Conservation (phyloP, 139 green algal species). For the Yamagishiella unicocca region DNA sequence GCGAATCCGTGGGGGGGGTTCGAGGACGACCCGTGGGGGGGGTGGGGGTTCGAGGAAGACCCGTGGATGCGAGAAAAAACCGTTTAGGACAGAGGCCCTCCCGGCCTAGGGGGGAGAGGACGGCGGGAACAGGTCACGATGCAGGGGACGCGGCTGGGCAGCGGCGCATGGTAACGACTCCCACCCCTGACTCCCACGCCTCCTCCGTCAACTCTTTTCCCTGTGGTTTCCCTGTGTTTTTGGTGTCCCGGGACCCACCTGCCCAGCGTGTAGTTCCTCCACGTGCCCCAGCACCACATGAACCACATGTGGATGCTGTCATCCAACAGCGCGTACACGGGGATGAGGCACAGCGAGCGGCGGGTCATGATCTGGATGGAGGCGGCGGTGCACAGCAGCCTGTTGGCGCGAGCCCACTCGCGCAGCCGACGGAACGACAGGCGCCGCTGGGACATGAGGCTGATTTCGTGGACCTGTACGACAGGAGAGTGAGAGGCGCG, state of each 20-base stretch:
- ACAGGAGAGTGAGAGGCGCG: background rate
- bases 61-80: too few species aligned
- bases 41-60: too few species aligned
- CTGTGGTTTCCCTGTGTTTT: too few species aligned
- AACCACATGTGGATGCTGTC: slow-evolving; percentile 59
- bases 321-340: slow-evolving; percentile 46
- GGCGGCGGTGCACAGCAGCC: slow-evolving; percentile 48
- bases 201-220: too few species aligned
- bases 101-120: too few species aligned
- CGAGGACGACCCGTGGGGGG: too few species aligned
- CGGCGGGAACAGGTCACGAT: too few species aligned
- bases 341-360: slow-evolving; percentile 41
- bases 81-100: too few species aligned
- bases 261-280: slow-evolving; percentile 41
- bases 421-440: slow-evolving; percentile 24
- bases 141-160: too few species aligned
- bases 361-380: slow-evolving; percentile 53
- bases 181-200: background rate
- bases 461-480: slow-evolving; percentile 30
- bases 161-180: too few species aligned
- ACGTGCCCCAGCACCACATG: slow-evolving; percentile 43
- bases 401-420: slow-evolving; percentile 36
- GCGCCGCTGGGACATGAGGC: background rate
- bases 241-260: too few species aligned
- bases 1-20: too few species aligned